Evolutionary conservation across 2,329 filamentous ascomycete genomes (phyloP).

Genomic region (Parafenestella ontariensis): DNA sequence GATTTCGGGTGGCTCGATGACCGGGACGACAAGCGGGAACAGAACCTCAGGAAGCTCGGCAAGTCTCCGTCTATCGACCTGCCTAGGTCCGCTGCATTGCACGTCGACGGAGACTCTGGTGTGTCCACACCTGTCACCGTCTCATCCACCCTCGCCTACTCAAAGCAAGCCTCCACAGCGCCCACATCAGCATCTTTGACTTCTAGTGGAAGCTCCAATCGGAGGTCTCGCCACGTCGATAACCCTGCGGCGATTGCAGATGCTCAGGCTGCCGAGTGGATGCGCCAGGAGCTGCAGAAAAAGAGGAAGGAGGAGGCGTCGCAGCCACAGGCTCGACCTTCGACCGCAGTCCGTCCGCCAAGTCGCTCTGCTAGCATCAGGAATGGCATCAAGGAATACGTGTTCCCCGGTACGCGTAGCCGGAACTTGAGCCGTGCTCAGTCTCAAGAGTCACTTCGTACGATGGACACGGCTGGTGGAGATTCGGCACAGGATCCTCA

Average conservation of each 20-base stretch:
- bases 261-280: constrained; percentile 52
- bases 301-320: constrained; percentile 32
- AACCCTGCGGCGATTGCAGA: constrained; percentile 48
- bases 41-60: constrained; percentile 25
- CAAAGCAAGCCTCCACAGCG: constrained; percentile 49
- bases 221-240: constrained; percentile 48
- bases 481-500: constrained; percentile 24
- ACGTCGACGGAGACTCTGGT: constrained; percentile 41
- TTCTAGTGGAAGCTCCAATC: constrained; percentile 22
- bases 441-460: constrained; percentile 44
- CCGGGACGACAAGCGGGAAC: constrained; percentile 30
- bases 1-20: constrained; percentile 32
- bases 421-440: constrained; percentile 37
- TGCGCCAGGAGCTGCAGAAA: constrained; percentile 53
- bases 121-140: constrained; percentile 53
- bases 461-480: constrained; percentile 18
- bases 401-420: constrained; percentile 47
- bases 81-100: constrained; percentile 23
- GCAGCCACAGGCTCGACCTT: constrained; percentile 27
- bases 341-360: constrained; percentile 36
- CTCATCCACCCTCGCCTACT: constrained; percentile 50
- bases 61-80: constrained; percentile 30
- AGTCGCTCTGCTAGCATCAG: constrained; percentile 49
- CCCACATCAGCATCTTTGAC: constrained; percentile 52
- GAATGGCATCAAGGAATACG: constrained; percentile 51